phyloP scores from a whole-genome alignment of 1,284 basidiomycete genomes.

The Rhodotorula sp. region DNA sequence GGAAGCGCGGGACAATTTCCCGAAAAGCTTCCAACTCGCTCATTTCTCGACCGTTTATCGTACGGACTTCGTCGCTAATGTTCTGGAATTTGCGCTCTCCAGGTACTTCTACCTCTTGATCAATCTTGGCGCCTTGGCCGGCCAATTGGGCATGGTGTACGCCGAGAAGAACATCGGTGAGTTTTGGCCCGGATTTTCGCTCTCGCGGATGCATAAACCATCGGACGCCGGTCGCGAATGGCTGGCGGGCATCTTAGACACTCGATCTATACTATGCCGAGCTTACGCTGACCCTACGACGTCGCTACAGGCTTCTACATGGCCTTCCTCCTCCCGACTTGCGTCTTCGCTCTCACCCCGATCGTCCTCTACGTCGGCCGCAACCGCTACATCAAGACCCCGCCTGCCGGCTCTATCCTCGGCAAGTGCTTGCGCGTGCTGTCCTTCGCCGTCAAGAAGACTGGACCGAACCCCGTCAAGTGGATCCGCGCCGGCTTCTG shows the following conservation, averaged over 20 bases:
- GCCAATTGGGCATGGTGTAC: constrained; percentile 52
- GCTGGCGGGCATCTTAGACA: too few relatives aligned
- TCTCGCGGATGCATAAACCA: background rate
- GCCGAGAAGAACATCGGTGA: constrained; percentile 45
- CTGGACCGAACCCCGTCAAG: constrained; percentile 51
- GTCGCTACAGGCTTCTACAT: constrained; percentile 50
- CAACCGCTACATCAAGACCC: constrained; percentile 65
- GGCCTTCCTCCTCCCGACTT: constrained; percentile 51
- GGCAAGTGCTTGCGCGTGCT: constrained; percentile 53
- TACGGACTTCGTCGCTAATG: constrained; percentile 52
- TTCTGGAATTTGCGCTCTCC: background rate
- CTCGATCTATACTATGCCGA: too few relatives aligned
- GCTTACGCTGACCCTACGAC: background rate
- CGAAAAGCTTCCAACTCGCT: constrained; percentile 37
- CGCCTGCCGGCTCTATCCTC: constrained; percentile 76
- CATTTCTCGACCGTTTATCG: constrained; percentile 62
- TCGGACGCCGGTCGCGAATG: too few relatives aligned
- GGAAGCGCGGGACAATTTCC: too few relatives aligned
- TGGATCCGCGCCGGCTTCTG: constrained; percentile 67
- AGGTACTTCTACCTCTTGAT: constrained; percentile 44
- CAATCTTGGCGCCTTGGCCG: constrained; percentile 69
- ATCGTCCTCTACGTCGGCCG: constrained; percentile 66
- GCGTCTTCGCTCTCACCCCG: constrained; percentile 56
- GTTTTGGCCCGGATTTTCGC: background rate
- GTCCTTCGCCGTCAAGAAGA: constrained; percentile 45